Evolutionary conservation across 2,329 filamentous ascomycete genomes (phyloP).

Genomic region (Grosmannia serpens): DNA sequence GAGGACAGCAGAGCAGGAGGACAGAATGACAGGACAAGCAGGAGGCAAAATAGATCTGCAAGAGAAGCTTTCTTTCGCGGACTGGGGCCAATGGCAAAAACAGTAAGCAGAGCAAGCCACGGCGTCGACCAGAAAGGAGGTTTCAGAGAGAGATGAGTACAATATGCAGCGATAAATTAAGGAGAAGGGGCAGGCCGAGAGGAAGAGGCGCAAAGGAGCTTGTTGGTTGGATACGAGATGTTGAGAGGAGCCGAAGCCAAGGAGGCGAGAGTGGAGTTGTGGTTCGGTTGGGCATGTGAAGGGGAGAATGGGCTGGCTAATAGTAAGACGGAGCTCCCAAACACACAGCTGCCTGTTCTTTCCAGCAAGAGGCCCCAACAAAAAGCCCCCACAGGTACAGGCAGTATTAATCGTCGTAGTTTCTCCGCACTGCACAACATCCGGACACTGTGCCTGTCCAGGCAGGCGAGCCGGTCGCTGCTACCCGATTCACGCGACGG

Average conservation of each 20-base stretch:
- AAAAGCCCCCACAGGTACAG: constrained; percentile 1
- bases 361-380: not conserved
- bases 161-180: not conserved
- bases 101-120: not conserved
- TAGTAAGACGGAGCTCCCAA: not conserved
- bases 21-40: no score
- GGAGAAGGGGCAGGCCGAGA: not conserved
- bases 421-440: not conserved
- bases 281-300: constrained; percentile 3
- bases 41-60: no score
- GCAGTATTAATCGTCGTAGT: not conserved
- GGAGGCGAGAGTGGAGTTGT: not conserved
- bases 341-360: not conserved
- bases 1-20: not conserved
- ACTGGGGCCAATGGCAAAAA: not conserved
- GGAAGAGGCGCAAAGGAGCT: not conserved
- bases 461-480: not conserved
- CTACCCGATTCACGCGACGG: not conserved
- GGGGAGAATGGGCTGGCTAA: not conserved
- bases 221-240: not conserved
- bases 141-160: not conserved
- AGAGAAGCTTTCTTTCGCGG: not conserved
- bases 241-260: not conserved
- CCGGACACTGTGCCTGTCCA: not conserved
- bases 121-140: not conserved